Percentiles rank a stretch among this genome's conserved stretches.
phyloP scores from a whole-genome alignment of 805 yeast genomes.

The Wickerhamiella hasegawae region DNA sequence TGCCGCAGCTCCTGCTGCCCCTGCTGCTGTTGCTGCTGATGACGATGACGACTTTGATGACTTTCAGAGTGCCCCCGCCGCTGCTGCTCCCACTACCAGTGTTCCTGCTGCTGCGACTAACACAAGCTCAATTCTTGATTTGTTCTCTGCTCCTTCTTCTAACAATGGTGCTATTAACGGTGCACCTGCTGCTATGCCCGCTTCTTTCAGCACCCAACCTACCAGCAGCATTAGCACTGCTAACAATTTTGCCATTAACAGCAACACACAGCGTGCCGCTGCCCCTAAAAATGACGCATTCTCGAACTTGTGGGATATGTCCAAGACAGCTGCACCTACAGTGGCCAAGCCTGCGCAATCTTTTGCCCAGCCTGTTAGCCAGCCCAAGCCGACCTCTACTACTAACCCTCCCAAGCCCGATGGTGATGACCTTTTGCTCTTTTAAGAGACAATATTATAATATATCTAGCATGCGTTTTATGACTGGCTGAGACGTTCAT shows the following conservation, averaged over 20 bases:
- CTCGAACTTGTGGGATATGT: slow-evolving; percentile 25
- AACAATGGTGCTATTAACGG: slow-evolving; percentile 5
- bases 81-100: slow-evolving; percentile 12
- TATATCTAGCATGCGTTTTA: no score
- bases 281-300: slow-evolving; percentile 22
- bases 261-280: slow-evolving; percentile 8
- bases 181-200: slow-evolving; percentile 6
- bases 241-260: neutral
- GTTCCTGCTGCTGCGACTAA: slow-evolving; percentile 9
- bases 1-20: slow-evolving; percentile 1
- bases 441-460: no score
- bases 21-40: neutral
- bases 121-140: slow-evolving; percentile 12
- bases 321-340: slow-evolving; percentile 13
- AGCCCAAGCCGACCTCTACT: neutral
- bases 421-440: slow-evolving; percentile 7
- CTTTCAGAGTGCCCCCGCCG: slow-evolving; percentile 45
- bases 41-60: slow-evolving; percentile 46
- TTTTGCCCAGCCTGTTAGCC: slow-evolving; percentile 4
- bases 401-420: neutral
- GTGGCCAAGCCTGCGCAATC: slow-evolving; percentile 11
- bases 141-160: slow-evolving; percentile 14
- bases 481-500: no score
- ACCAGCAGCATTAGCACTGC: neutral
- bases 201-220: neutral